Evolutionary conservation across 2,329 filamentous ascomycete genomes (phyloP).

Genomic region (Tolypocladium amazonense): DNA sequence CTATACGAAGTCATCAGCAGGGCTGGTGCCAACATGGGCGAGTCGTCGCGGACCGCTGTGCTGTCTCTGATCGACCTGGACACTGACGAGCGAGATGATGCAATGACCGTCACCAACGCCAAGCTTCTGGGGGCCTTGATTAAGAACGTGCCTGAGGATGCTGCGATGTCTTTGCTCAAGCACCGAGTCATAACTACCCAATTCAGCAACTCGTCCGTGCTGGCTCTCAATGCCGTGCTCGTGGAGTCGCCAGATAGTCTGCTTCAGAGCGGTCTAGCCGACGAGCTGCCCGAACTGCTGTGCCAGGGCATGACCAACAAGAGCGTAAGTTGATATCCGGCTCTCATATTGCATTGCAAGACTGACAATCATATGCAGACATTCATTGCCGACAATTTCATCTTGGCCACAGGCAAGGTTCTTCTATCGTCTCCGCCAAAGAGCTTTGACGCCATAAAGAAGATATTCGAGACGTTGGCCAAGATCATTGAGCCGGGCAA

Average conservation of each 20-base stretch:
- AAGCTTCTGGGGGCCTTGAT: slow-evolving; percentile 83
- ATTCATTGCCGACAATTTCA: slow-evolving; percentile 80
- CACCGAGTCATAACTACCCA: slow-evolving; percentile 70
- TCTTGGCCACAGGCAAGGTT: slow-evolving; percentile 86
- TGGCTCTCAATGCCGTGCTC: slow-evolving; percentile 82
- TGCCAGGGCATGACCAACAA: slow-evolving; percentile 69
- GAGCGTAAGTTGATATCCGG: slow-evolving; percentile 45
- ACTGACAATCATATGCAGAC: slow-evolving; percentile 33
- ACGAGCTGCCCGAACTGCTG: slow-evolving; percentile 68
- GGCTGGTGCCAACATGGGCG: slow-evolving; percentile 89
- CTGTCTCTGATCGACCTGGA: slow-evolving; percentile 82
- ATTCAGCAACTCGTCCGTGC: slow-evolving; percentile 66
- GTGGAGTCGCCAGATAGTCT: slow-evolving; percentile 67
- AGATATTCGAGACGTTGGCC: slow-evolving; percentile 70
- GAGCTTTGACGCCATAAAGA: slow-evolving; percentile 66
- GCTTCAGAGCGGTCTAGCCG: slow-evolving; percentile 51
- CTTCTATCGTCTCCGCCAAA: slow-evolving; percentile 60
- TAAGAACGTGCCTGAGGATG: slow-evolving; percentile 69
- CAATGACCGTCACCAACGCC: slow-evolving; percentile 82
- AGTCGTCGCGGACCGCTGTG: slow-evolving; percentile 76
- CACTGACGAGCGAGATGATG: slow-evolving; percentile 59
- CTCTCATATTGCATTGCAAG: background rate
- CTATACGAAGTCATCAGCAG: slow-evolving; percentile 94
- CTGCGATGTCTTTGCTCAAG: slow-evolving; percentile 48
- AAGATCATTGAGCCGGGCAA: slow-evolving; percentile 66